Evolutionary conservation across 495 filamentous ascomycete genomes (phyloP), one percentile per base, ranked within the genome.

Genomic region (Opeltia flavorubescens): DNA sequence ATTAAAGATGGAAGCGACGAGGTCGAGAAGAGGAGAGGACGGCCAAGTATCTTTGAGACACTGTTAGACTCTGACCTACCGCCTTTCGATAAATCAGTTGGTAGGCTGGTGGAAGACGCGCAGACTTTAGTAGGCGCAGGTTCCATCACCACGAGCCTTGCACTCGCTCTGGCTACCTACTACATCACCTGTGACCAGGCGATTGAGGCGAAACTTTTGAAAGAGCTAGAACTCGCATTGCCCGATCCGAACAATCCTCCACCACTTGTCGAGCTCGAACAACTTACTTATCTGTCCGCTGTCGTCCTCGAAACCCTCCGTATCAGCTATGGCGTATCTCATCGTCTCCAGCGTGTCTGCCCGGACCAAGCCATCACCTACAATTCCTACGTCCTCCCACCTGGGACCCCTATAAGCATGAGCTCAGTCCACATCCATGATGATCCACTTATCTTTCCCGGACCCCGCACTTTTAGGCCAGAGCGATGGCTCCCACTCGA

Each of bases 401-500:
- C 55, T 0, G 57, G 66, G 49, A 64, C 59, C 3, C 50, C 59
- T 8, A 50, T 70, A 17, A 59, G 63, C 43, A 66, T 66, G 60
- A 53, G 55, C 20, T 54, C 50, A 15, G 53, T 54, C 8, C 47
- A 55, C 42, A 53, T 61, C 21, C 56, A 60, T 24, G 52, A 59
- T 39, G 54, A 64, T 44, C 48, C 59, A 33, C 44, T 33, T 3
- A 58, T 66, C 6, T 74, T 67, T 50, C 53, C 56, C 0, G 48
- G 64, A 1, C 62, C 67, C 0, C 31, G 50, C 21, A 36, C 41
- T 9, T 75, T 71, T 48, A 44, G 59, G 1, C 71, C 69, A 0
- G 67, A 72, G 46, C 60, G 70, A 17, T 75, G 70, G 70, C 52
- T 65, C 1, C 57, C 50, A 8, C 36, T 52, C n/a, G 60, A 66